A percentile compares a stretch with the other conserved stretches of the same genome.
Evolutionary conservation across 2,329 filamentous ascomycete genomes (phyloP).

Genomic region (Neobulgaria alba): DNA sequence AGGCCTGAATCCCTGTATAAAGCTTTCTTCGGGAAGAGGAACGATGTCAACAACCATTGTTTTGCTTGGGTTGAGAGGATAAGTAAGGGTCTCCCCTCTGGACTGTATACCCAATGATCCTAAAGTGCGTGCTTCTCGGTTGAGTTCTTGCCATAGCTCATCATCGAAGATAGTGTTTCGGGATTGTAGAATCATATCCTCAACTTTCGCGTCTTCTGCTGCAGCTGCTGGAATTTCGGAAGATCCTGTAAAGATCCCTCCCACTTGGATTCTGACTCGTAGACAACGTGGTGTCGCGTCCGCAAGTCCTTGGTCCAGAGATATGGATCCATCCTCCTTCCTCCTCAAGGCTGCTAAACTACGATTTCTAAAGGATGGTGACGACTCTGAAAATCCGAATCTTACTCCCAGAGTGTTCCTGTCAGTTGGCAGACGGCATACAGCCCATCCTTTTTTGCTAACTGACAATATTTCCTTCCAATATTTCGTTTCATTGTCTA

Average conservation of each 20-base stretch:
- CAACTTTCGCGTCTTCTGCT: constrained; percentile 49
- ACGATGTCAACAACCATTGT: constrained; percentile 61
- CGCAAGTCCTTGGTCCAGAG: constrained; percentile 53
- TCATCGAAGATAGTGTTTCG: constrained; percentile 73
- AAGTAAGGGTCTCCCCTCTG: constrained; percentile 48
- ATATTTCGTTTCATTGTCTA: constrained; percentile 72
- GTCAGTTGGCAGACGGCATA: constrained; percentile 69
- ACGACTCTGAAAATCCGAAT: constrained; percentile 76
- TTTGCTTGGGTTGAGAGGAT: constrained; percentile 43
- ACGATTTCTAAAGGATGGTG: constrained; percentile 52
- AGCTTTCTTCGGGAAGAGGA: constrained; percentile 30
- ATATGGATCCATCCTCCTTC: constrained; percentile 63
- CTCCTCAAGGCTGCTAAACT: constrained; percentile 76
- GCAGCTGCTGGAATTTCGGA: constrained; percentile 43
- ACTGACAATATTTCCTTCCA: constrained; percentile 82
- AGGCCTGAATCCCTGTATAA: not conserved
- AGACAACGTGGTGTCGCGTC: constrained; percentile 49
- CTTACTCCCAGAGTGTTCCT: constrained; percentile 71
- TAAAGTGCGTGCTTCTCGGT: constrained; percentile 68
- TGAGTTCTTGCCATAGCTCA: constrained; percentile 86
- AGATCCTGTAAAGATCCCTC: constrained; percentile 50
- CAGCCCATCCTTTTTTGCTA: constrained; percentile 76
- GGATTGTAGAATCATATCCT: constrained; percentile 63
- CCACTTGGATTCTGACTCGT: constrained; percentile 55
- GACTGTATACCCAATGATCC: constrained; percentile 59